Base-by-base conservation (phyloP, 2,329 filamentous ascomycete genomes). In the Hypoxylon sp. region DNA sequence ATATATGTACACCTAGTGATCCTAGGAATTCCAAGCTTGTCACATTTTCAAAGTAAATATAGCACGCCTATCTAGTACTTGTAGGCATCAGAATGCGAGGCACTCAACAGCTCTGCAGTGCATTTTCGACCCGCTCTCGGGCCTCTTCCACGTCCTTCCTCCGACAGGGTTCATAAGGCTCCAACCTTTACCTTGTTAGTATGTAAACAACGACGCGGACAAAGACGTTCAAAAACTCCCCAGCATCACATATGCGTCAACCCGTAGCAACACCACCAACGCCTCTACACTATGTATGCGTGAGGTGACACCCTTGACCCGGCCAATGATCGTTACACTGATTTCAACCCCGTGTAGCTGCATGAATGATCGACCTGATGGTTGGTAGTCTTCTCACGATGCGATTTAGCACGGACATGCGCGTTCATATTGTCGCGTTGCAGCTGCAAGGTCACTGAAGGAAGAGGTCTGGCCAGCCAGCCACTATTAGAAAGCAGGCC, bases 321-420 rank as follows among this genome's bases (percentile, higher is more conserved):
- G 17, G 37, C 67, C 66, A 63, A 70, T 71, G 19, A 53, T 42
- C 46, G 47, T 52, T 44, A 26, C 51, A 31, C 33, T 46, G 31
- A 51, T 51, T 42, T 63, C 64, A 47, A 22, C 11, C 51, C 61
- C 59, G 55, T 53, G 47, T 72, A 60, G 55, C 46, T 54, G 70
- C 70, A 71, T 71, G 61, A 64, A 53, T 60, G 67, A 70, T 68
- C 67, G 33, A 46, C 62, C 14, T 35, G 52, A 47, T 37, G n/a
- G 39, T 58, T 59, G 35, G 51, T 35, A 10, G 11, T 48, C 42
- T 66, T 53, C 35, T 48, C 53, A 39, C 47, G 39, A 62, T 59
- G 35, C 51, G 31, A 22, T 53, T 58, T 26, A 52, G 59, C 67
- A 64, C 59, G 42, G 58, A 54, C 52, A 11, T 63, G 29, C 52